Evolutionary conservation across 352 stramenopile species (phyloP).

Genomic region (Plasmopara viticola): DNA sequence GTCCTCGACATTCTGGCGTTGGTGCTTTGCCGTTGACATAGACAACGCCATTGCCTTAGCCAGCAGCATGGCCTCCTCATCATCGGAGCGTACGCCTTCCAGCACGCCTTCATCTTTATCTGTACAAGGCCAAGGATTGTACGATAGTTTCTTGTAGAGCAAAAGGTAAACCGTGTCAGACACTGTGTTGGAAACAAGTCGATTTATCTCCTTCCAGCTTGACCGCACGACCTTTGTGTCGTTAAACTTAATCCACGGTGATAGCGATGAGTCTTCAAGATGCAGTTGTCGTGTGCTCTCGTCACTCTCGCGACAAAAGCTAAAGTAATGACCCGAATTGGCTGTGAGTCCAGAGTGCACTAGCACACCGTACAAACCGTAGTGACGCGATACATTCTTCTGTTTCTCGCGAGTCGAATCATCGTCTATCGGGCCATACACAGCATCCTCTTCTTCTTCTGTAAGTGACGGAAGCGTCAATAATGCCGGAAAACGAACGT

Average conservation of each 20-base stretch:
- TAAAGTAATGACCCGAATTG: constrained; percentile 90
- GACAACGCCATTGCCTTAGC: constrained; percentile 85
- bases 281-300: constrained; percentile 67
- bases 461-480: constrained; percentile 64
- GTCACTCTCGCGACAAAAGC: constrained; percentile 79
- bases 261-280: constrained; percentile 63
- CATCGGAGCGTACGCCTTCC: constrained; percentile 17
- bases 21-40: constrained; percentile 68
- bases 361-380: constrained; percentile 86
- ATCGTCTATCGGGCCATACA: constrained; percentile 11
- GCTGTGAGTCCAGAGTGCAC: constrained; percentile 85
- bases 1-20: constrained; percentile 30
- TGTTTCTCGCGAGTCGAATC: constrained; percentile 18
- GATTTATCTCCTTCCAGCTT: constrained; percentile 79
- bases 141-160: constrained; percentile 84
- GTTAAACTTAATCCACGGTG: constrained; percentile 90
- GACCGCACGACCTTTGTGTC: constrained; percentile 78
- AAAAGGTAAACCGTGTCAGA: constrained; percentile 87
- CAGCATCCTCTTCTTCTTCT: constrained; percentile 40
- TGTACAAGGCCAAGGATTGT: constrained; percentile 22
- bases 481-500: constrained; percentile 67
- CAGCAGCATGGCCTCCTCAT: constrained; percentile 83
- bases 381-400: constrained; percentile 43
- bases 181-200: constrained; percentile 65
- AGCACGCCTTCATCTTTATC: constrained; percentile 8